Evolutionary conservation across 352 stramenopile genomes (phyloP).

Genomic region (Lagenidium giganteum): DNA sequence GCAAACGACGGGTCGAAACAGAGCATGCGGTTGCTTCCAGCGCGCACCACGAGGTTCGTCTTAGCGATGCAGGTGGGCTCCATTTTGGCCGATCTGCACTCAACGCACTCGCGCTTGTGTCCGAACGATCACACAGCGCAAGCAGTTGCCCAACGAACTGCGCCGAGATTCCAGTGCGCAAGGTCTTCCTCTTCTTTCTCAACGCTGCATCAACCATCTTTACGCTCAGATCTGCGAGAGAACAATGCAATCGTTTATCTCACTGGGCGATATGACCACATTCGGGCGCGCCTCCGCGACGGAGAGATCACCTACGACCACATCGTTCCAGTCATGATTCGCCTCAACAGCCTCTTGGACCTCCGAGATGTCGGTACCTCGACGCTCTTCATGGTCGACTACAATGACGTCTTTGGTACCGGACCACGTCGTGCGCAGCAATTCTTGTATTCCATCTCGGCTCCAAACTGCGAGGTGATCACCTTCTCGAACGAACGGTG

Average conservation of each 20-base stretch:
- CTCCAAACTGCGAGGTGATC: slow-evolving; percentile 12
- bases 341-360: slow-evolving; percentile 21
- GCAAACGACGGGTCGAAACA: too few relatives aligned
- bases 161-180: too few relatives aligned
- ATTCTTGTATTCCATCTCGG: slow-evolving; percentile 25
- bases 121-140: too few relatives aligned
- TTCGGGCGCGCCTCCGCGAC: slow-evolving; percentile 26
- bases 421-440: slow-evolving; percentile 12
- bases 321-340: slow-evolving; percentile 21
- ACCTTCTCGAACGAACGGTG: too few relatives aligned
- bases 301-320: slow-evolving; percentile 35
- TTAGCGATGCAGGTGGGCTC: too few relatives aligned
- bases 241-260: slow-evolving; percentile 38
- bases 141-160: too few relatives aligned
- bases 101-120: too few relatives aligned
- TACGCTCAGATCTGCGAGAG: slow-evolving; percentile 40
- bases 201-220: slow-evolving; percentile 37
- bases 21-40: too few relatives aligned
- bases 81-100: too few relatives aligned
- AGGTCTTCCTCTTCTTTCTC: too few relatives aligned
- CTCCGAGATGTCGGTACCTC: slow-evolving; percentile 20
- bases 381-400: slow-evolving; percentile 17
- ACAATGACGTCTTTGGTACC: slow-evolving; percentile 21
- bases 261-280: slow-evolving; percentile 32
- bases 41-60: too few relatives aligned